Percentiles rank a stretch among this genome's conserved stretches.
These are phyloP conservation scores for Fusarium domesticum DNA, from an alignment of 2,329 filamentous ascomycete species.

Conservation along the genomic window DNA sequence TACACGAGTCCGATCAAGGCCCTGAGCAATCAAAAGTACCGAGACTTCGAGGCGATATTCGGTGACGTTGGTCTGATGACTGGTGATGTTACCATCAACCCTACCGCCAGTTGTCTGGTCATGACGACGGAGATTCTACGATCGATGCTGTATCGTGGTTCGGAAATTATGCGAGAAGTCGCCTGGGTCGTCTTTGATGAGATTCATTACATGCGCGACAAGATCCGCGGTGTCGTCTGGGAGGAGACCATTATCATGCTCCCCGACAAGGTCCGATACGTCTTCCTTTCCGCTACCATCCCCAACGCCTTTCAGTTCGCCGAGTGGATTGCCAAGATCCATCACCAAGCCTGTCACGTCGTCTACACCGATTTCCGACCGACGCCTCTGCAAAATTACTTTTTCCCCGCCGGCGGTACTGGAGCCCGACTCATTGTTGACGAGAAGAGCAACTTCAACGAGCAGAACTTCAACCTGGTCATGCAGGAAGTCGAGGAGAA, in stretches of 20 bases:
- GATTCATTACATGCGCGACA: slow-evolving; percentile 97
- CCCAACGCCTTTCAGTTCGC: slow-evolving; percentile 99
- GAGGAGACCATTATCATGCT: slow-evolving; percentile 98
- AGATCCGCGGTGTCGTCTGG: slow-evolving; percentile 93
- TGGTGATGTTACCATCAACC: slow-evolving; percentile 98
- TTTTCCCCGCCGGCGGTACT: slow-evolving; percentile 88
- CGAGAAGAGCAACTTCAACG: slow-evolving; percentile 92
- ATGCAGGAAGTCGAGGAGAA: slow-evolving; percentile 88
- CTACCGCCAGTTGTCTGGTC: slow-evolving; percentile 93
- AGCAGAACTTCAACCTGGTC: slow-evolving; percentile 95
- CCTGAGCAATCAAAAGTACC: slow-evolving; percentile 96
- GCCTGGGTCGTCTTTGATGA: slow-evolving; percentile 99
- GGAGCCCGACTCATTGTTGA: slow-evolving; percentile 94
- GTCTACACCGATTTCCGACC: slow-evolving; percentile 98
- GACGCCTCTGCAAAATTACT: slow-evolving; percentile 95
- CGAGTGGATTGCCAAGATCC: slow-evolving; percentile 98
- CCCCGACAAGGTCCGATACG: slow-evolving; percentile 97
- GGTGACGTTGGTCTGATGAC: slow-evolving; percentile 98
- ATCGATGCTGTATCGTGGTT: slow-evolving; percentile 96
- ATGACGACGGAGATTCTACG: slow-evolving; percentile 99
- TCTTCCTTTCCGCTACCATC: slow-evolving; percentile 96
- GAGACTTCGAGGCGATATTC: slow-evolving; percentile 94
- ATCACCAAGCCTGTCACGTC: slow-evolving; percentile 95
- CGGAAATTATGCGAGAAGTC: slow-evolving; percentile 99
- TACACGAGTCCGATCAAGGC: slow-evolving; percentile 99